phyloP scores from a whole-genome alignment of 495 filamentous ascomycete genomes.

The Xylaria scruposa region DNA sequence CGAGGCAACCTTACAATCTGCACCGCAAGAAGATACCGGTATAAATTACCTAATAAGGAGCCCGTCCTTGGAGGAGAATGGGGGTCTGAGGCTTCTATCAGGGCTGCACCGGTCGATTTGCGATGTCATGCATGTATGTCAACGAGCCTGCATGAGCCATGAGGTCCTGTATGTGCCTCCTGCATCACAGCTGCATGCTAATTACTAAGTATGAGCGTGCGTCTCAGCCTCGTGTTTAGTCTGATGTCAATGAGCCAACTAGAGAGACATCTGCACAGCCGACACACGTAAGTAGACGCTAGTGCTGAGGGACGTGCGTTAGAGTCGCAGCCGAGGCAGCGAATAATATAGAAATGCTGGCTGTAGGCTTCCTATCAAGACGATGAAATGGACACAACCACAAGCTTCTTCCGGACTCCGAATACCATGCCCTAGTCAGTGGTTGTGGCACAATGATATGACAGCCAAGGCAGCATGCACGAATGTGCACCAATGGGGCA shows the following conservation, averaged over 20 bases:
- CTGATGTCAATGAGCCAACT: background rate
- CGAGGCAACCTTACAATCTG: background rate
- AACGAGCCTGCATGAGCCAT: constrained; percentile 13
- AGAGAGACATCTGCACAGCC: background rate
- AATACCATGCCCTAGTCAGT: background rate
- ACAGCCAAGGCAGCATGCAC: background rate
- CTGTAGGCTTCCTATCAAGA: background rate
- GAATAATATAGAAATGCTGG: background rate
- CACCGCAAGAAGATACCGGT: background rate
- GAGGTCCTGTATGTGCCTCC: background rate
- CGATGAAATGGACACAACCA: background rate
- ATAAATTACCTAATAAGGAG: background rate
- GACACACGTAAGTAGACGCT: background rate
- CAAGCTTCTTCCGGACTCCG: constrained; percentile 10
- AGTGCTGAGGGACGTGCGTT: constrained; percentile 14
- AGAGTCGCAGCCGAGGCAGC: background rate
- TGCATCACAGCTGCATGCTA: background rate
- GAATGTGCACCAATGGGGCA: background rate
- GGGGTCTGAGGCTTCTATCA: constrained; percentile 9
- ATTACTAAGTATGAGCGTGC: background rate
- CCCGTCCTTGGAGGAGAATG: background rate
- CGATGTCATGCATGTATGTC: constrained; percentile 18
- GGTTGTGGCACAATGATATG: constrained; percentile 1
- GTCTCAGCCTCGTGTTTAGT: constrained; percentile 16
- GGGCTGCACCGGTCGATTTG: constrained; percentile 16